Base-by-base conservation (phyloP, 169 alveolate genomes). In the Haemoproteus tartakovskyi region DNA sequence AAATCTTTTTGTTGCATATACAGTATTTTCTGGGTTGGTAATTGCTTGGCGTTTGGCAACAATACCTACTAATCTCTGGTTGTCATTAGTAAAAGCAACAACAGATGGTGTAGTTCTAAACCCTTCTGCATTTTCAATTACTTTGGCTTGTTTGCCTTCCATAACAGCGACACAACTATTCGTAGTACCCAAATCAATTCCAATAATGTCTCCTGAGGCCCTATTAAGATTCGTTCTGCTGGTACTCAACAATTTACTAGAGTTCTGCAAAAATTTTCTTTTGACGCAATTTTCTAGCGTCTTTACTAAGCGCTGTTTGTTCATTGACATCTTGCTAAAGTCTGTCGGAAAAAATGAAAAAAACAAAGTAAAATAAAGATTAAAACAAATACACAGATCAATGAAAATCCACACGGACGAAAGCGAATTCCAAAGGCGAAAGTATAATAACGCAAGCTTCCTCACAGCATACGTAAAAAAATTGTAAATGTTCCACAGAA, bases 101-200 rank as follows among this genome's bases (percentile, higher is more conserved):
- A 95, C 95, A 3, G 99, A 95, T n/a, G 99, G 99, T 22, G 99
- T 96, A 30, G 98, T 96, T 78, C 99, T 91, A 93, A 89, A 80
- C 14, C 94, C 94, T 91, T 95, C 98, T 56, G 98, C 94, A 86
- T 97, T 97, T 67, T 95, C 99, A 50, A 97, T 92, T 38, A 96
- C 98, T 85, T 96, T 97, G 22, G 99, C 98, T 56, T 94, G 94
- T 67, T 93, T 90, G 38, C 98, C 98, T 89, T 96, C 98, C 98
- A 97, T 95, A 29, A 98, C 91, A 4, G 99, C 99, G 47, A 96
- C 99, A 84, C 99, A 97, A 62, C 98, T 93, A 94, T 98, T 96
- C 45, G 99, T 98, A 22, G 99, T 98, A 24, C 99, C 99, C 88
- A 98, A 89, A 87, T 98, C 99, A 40, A 98, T 97, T 79, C 99